A percentile compares a stretch with the other conserved stretches of the same genome.
Evolutionary conservation across 345 rosid genomes (phyloP).

Genomic region (Acer campestre): DNA sequence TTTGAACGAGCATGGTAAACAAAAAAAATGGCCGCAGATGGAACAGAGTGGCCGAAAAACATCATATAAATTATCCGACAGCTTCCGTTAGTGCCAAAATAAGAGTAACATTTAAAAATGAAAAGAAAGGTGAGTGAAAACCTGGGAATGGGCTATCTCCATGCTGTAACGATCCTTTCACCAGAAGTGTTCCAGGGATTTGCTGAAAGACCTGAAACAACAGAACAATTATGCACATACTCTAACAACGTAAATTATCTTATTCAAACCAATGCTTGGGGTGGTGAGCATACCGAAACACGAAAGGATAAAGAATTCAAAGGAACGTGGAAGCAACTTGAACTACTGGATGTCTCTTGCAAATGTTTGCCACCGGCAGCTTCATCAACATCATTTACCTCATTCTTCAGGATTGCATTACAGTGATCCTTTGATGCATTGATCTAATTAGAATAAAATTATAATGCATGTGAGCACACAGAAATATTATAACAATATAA

Average conservation of each 20-base stretch:
- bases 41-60: neutral
- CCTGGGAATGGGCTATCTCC: slow-evolving; percentile 60
- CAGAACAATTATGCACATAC: slow-evolving; percentile 11
- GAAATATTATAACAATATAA: slow-evolving; percentile 17
- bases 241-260: neutral
- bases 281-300: slow-evolving; percentile 43
- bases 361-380: slow-evolving; percentile 19
- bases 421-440: slow-evolving; percentile 55
- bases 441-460: slow-evolving; percentile 47
- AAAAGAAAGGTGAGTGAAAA: slow-evolving; percentile 16
- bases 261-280: slow-evolving; percentile 12
- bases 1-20: neutral
- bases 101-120: neutral
- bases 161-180: slow-evolving; percentile 71
- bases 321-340: slow-evolving; percentile 34
- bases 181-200: slow-evolving; percentile 78
- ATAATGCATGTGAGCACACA: slow-evolving; percentile 27
- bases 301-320: slow-evolving; percentile 45
- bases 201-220: slow-evolving; percentile 72
- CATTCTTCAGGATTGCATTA: slow-evolving; percentile 46
- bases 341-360: slow-evolving; percentile 30
- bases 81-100: neutral
- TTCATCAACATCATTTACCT: slow-evolving; percentile 28
- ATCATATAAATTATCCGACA: neutral
- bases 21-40: neutral